phyloP scores from a whole-genome alignment of 2,329 filamentous ascomycete species.

The Ceratocystis variospora region DNA sequence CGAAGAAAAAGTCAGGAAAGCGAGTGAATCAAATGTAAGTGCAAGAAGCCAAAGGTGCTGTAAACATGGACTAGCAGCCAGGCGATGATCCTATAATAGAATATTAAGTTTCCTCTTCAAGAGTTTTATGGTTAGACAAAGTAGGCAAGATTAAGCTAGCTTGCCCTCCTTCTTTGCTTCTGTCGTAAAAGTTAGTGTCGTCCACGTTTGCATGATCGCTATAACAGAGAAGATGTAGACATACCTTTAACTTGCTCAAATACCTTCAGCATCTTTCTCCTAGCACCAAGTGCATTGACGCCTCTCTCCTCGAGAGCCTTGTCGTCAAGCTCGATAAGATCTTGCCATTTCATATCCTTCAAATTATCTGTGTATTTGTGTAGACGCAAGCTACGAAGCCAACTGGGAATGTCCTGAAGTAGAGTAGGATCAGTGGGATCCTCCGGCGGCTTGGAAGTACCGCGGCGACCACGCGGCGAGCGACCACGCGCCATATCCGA shows the following conservation, averaged over 20 bases:
- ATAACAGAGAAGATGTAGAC: slow-evolving; percentile 18
- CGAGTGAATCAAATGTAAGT: not conserved
- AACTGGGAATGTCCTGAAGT: slow-evolving; percentile 87
- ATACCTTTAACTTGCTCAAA: slow-evolving; percentile 86
- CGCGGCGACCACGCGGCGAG: slow-evolving; percentile 79
- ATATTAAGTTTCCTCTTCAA: slow-evolving; percentile 3
- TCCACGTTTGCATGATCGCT: not conserved
- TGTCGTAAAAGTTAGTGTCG: not conserved
- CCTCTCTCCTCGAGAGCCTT: slow-evolving; percentile 84
- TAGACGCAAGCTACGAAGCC: slow-evolving; percentile 83
- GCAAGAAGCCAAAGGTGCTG: not conserved
- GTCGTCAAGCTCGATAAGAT: slow-evolving; percentile 82
- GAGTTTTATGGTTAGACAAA: not conserved
- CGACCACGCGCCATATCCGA: slow-evolving; percentile 82
- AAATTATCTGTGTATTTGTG: slow-evolving; percentile 99
- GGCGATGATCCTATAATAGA: slow-evolving; percentile 4
- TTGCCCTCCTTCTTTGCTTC: slow-evolving; percentile 20
- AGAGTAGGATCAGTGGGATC: slow-evolving; percentile 85
- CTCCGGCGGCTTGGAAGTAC: slow-evolving; percentile 94
- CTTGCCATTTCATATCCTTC: slow-evolving; percentile 94
- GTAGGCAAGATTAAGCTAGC: slow-evolving; percentile 9
- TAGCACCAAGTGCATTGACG: slow-evolving; percentile 84
- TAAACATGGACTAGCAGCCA: slow-evolving; percentile 12
- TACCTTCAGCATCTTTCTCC: slow-evolving; percentile 97
- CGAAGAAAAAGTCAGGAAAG: not conserved